Base-by-base conservation (phyloP, 768 basidiomycete species). In the Naematelia aurantialba region DNA sequence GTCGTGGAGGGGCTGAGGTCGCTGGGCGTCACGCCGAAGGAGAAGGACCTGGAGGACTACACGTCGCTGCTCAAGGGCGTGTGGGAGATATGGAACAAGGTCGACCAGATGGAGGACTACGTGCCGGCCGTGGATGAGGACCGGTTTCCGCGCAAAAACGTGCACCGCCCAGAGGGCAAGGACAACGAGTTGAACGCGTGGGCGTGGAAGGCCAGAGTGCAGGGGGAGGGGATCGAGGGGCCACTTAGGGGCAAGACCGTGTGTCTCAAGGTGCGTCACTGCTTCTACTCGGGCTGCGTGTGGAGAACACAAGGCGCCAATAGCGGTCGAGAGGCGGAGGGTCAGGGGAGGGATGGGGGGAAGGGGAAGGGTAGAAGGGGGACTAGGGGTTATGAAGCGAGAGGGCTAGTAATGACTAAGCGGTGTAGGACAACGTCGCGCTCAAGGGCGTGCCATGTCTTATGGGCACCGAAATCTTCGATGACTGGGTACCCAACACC, bases 381-480 rank as follows among this genome's bases (percentile, higher is more conserved):
- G n/a, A n/a, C n/a, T n/a, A n/a, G n/a, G n/a, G n/a, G n/a, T n/a
- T n/a, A n/a, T n/a, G n/a, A n/a, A n/a, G n/a, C n/a, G n/a, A n/a
- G n/a, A n/a, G n/a, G n/a, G n/a, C n/a, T n/a, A n/a, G n/a, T n/a
- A n/a, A n/a, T n/a, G n/a, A n/a, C n/a, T n/a, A n/a, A n/a, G n/a
- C n/a, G 22, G 21, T 25, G 13, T 24, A 61, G 59, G 67, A 81
- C 55, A 80, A 76, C 21, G 67, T 80, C 26, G 76, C 76, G 25
- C 58, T 81, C 17, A 79, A 78, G 25, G 78, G 75, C n/a, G 80
- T 82, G 0, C 80, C 81, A 0, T 79, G 78, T 56, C 65, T 78
- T 13, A 75, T 81, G 52, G 81, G 81, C 5, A 81, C 81, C 29
- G 67, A 70, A 10, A 75, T 76, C 13, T 71, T 79, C 54, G 56